These are phyloP conservation scores for Trifolium dubium DNA, from an alignment of 306 rosid genomes.

Conservation along the genomic window DNA sequence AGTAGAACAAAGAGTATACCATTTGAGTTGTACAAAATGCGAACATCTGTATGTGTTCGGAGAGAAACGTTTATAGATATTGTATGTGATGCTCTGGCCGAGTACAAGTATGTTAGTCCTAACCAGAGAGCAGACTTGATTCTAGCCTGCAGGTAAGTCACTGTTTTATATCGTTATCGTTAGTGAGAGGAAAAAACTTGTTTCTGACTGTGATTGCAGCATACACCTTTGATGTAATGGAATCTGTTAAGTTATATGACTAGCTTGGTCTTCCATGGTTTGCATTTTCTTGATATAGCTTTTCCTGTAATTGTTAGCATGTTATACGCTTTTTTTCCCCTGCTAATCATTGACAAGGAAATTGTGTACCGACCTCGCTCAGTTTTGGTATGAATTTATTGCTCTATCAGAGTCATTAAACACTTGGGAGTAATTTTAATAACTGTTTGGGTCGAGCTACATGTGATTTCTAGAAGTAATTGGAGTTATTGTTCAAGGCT, in stretches of 20 bases:
- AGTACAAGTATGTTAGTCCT: constrained; percentile 91
- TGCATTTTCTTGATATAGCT: constrained; percentile 18
- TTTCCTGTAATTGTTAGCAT: constrained; percentile 1
- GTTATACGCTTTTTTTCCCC: not conserved
- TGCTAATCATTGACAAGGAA: not conserved
- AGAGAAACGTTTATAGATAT: constrained; percentile 72
- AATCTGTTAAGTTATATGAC: not conserved
- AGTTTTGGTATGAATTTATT: constrained; percentile 24
- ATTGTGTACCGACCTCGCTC: not conserved
- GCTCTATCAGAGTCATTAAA: constrained; percentile 12
- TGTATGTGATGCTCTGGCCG: constrained; percentile 81
- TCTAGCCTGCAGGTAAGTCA: constrained; percentile 82
- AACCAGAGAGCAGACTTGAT: constrained; percentile 83
- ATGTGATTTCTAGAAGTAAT: too few relatives aligned
- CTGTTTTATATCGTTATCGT: constrained; percentile 33
- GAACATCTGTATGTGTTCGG: constrained; percentile 67
- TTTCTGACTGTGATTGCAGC: constrained; percentile 4
- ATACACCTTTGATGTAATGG: constrained; percentile 1
- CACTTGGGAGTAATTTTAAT: not conserved
- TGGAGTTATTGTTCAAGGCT: constrained; percentile 6
- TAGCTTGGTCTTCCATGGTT: constrained; percentile 28
- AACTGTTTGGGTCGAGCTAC: too few relatives aligned
- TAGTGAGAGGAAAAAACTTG: not conserved
- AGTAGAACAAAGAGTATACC: constrained; percentile 55
- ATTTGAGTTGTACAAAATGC: constrained; percentile 85